Conservation (phyloP, 2,329 filamentous ascomycete species). For the Volutella citrinella region DNA sequence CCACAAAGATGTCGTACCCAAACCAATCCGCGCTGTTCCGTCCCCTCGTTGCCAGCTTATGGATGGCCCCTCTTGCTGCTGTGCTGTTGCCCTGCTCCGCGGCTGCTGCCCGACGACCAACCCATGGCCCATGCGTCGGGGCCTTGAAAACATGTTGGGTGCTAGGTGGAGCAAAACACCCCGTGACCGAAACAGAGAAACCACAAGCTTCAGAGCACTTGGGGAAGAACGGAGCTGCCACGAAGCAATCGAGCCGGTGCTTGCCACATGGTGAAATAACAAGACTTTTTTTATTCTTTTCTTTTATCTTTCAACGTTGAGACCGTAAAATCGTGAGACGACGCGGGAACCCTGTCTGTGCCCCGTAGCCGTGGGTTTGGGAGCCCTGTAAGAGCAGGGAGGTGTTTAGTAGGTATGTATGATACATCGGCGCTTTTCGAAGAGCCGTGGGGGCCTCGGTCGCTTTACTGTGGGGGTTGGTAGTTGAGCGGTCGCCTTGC, state of each 20-base stretch:
- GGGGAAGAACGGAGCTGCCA: constrained; percentile 4
- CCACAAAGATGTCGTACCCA: too few relatives aligned
- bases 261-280: constrained; percentile 9
- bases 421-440: constrained; percentile 20
- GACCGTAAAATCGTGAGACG: constrained; percentile 27
- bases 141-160: too few relatives aligned
- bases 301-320: constrained; percentile 26
- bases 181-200: constrained; percentile 8
- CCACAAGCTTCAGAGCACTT: constrained; percentile 6
- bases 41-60: too few relatives aligned
- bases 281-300: constrained; percentile 25
- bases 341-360: constrained; percentile 16
- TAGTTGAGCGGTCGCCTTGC: constrained; percentile 81
- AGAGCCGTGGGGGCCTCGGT: constrained; percentile 2
- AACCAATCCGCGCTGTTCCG: too few relatives aligned
- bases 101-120: constrained; percentile 9
- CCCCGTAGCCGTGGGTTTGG: constrained; percentile 16
- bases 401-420: constrained; percentile 27
- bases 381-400: constrained; percentile 14
- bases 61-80: too few relatives aligned
- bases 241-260: neutral
- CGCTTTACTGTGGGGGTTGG: constrained; percentile 60
- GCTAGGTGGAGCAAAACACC: too few relatives aligned
- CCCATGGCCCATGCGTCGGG: constrained; percentile 14
- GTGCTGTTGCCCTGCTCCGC: too few relatives aligned